Conservation (phyloP, 495 filamentous ascomycete genomes). For the Haplographium delicatum region DNA sequence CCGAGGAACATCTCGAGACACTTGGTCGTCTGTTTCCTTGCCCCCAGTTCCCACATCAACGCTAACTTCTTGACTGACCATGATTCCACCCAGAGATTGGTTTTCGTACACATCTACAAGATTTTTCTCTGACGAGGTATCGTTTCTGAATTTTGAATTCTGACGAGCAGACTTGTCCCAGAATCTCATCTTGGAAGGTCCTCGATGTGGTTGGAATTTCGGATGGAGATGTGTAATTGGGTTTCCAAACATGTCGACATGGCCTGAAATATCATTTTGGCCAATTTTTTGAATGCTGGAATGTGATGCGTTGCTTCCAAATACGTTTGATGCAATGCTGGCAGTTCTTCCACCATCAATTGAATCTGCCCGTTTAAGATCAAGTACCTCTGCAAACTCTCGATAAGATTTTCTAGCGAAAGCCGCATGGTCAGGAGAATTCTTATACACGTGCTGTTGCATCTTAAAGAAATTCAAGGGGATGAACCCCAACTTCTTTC, state of each 20-base stretch:
- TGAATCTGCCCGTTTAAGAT: constrained; percentile 26
- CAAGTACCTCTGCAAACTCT: constrained; percentile 31
- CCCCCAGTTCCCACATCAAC: constrained; percentile 1
- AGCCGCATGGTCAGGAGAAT: constrained; percentile 36
- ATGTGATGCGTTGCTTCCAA: neutral
- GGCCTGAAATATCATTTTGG: neutral
- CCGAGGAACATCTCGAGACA: neutral
- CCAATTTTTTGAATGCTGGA: too few relatives aligned
- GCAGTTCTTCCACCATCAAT: too few relatives aligned
- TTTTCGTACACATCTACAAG: constrained; percentile 8
- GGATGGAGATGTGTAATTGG: neutral
- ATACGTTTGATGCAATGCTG: neutral
- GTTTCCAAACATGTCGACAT: neutral
- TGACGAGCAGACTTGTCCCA: neutral
- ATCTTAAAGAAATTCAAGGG: constrained; percentile 46
- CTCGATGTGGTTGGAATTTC: neutral
- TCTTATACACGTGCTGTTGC: constrained; percentile 39
- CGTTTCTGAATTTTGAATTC: neutral
- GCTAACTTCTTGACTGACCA: constrained; percentile 14
- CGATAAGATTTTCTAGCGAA: constrained; percentile 42
- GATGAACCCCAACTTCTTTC: constrained; percentile 35
- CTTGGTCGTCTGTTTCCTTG: neutral
- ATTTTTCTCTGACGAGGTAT: constrained; percentile 9
- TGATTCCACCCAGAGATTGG: constrained; percentile 13
- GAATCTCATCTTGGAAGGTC: constrained; percentile 1